These are phyloP conservation scores for Austropuccinia psidii DNA, from an alignment of 1,284 basidiomycete species.

Conservation along the genomic window DNA sequence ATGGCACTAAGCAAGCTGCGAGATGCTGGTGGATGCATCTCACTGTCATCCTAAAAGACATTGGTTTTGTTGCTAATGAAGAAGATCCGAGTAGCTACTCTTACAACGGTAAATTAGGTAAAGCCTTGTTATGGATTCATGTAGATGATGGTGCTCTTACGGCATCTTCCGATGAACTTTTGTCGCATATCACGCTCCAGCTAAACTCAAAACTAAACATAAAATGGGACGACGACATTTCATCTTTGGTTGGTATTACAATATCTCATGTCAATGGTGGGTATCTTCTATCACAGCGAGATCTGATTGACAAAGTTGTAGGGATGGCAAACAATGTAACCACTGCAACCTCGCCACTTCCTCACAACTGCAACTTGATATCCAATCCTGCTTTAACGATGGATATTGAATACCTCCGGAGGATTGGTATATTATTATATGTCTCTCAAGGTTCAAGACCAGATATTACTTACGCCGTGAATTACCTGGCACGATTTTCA, in stretches of 20 bases:
- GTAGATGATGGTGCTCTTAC: constrained; percentile 5
- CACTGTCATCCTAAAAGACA: not conserved
- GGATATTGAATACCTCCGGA: not conserved
- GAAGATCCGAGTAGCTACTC: not conserved
- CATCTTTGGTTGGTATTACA: not conserved
- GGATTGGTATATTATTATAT: not conserved
- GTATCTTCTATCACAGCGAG: not conserved
- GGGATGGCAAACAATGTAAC: no score
- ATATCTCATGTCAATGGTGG: not conserved
- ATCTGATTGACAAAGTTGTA: not conserved
- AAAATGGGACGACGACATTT: not conserved
- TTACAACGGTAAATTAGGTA: not conserved
- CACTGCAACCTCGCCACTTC: no score
- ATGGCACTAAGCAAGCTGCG: not conserved
- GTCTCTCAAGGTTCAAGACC: not conserved
- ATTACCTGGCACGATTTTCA: not conserved
- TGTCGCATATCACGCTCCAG: not conserved
- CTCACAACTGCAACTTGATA: not conserved
- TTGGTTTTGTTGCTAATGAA: not conserved
- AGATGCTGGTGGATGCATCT: constrained; percentile 15
- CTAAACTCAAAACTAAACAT: not conserved
- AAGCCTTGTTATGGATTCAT: constrained; percentile 13
- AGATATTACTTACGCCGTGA: not conserved
- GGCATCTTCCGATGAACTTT: not conserved
- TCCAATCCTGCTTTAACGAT: not conserved